A percentile compares a stretch with the other conserved stretches of the same genome.
phyloP scores from a whole-genome alignment of 1,284 basidiomycete species.

The Melampsora medusae region DNA sequence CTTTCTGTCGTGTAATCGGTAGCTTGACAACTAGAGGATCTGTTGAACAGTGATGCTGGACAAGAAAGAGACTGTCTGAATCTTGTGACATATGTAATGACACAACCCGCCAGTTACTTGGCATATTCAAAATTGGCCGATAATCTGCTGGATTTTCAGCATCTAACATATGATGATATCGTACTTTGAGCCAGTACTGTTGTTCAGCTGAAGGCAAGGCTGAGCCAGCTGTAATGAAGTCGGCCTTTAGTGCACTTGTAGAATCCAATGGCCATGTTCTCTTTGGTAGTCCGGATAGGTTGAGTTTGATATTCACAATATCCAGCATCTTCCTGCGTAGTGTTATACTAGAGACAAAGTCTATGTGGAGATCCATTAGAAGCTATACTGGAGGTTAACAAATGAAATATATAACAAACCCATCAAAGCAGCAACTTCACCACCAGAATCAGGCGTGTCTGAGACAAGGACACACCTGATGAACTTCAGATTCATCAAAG shows the following conservation, averaged over 20 bases:
- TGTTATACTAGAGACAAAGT: constrained; percentile 70
- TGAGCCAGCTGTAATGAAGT: too few relatives aligned
- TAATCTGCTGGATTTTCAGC: constrained; percentile 13
- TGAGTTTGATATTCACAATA: constrained; percentile 60
- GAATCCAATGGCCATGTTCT: neutral
- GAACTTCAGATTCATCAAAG: constrained; percentile 34
- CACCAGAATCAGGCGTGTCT: constrained; percentile 3
- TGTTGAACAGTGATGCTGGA: constrained; percentile 64
- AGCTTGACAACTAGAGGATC: constrained; percentile 77
- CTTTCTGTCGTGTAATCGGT: constrained; percentile 73
- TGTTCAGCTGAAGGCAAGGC: too few relatives aligned
- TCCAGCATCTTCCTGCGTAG: constrained; percentile 67
- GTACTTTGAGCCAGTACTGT: too few relatives aligned
- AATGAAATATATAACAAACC: constrained; percentile 5
- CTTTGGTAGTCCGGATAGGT: neutral
- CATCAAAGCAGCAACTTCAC: constrained; percentile 32
- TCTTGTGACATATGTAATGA: constrained; percentile 80
- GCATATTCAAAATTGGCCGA: constrained; percentile 59
- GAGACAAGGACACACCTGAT: constrained; percentile 12
- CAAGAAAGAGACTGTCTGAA: constrained; percentile 75
- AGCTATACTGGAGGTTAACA: too few relatives aligned
- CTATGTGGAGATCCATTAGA: constrained; percentile 49
- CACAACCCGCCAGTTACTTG: constrained; percentile 77
- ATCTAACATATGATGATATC: constrained; percentile 12
- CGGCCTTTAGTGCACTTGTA: too few relatives aligned